phyloP scores from a whole-genome alignment of 1,284 basidiomycete genomes.

The Lignosus rhinocerotis region DNA sequence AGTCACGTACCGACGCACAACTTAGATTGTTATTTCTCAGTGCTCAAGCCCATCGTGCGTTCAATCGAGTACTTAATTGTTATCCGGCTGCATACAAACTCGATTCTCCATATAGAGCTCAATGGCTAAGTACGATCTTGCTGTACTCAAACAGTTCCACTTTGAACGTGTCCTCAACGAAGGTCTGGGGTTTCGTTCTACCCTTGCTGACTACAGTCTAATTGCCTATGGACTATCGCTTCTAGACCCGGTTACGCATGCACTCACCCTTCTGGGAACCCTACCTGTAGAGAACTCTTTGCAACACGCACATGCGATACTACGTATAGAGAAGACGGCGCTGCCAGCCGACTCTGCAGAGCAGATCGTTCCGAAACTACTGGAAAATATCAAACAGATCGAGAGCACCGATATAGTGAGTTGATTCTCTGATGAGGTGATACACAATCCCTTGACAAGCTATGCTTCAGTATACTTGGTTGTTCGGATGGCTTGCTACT shows the following conservation, averaged over 20 bases:
- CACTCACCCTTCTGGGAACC: slow-evolving; percentile 46
- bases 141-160: slow-evolving; percentile 39
- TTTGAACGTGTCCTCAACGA: slow-evolving; percentile 61
- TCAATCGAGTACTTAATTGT: too few species aligned
- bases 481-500: slow-evolving; percentile 43
- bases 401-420: slow-evolving; percentile 51
- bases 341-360: slow-evolving; percentile 40
- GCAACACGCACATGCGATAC: slow-evolving; percentile 45
- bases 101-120: too few species aligned
- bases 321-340: slow-evolving; percentile 61
- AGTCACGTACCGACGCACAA: too few species aligned
- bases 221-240: neutral
- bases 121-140: slow-evolving; percentile 14
- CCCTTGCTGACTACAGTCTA: neutral
- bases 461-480: slow-evolving; percentile 41
- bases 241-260: slow-evolving; percentile 52
- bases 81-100: too few species aligned
- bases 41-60: too few species aligned
- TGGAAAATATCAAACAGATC: slow-evolving; percentile 38
- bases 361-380: slow-evolving; percentile 18
- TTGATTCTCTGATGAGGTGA: neutral
- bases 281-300: slow-evolving; percentile 29
- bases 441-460: neutral
- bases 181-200: slow-evolving; percentile 33
- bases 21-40: too few species aligned